These are phyloP conservation scores for Borovskyia barvae DNA, from an alignment of 208 protist genomes.

Conservation along the genomic window DNA sequence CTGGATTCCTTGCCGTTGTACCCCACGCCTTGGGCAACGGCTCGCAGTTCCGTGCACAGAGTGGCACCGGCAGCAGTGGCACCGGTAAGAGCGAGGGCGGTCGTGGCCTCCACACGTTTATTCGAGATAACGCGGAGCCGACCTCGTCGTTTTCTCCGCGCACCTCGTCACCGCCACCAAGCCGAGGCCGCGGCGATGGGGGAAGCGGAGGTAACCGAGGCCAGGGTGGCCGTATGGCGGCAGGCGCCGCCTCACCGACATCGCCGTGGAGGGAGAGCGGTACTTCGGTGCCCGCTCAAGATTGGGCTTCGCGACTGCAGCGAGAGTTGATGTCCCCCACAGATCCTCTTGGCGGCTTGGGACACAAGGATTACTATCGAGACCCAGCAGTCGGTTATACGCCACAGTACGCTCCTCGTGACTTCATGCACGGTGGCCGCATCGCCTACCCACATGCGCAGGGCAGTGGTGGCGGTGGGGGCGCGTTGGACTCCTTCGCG, in stretches of 20 bases:
- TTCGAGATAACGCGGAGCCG: conserved; percentile 21
- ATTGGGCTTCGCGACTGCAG: conserved; percentile 75
- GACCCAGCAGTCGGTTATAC: conserved; percentile 70
- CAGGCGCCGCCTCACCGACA: background rate
- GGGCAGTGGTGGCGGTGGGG: conserved; percentile 14
- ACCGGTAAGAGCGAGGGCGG: background rate
- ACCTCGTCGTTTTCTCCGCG: conserved; percentile 10
- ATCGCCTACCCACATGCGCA: conserved; percentile 65
- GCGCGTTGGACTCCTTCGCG: conserved; percentile 22
- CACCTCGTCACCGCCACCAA: background rate
- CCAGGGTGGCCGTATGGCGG: no score
- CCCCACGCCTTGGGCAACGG: no score
- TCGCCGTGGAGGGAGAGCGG: no score
- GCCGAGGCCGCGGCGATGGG: background rate
- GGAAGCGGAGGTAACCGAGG: background rate
- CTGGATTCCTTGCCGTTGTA: background rate
- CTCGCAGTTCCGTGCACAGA: conserved; percentile 6
- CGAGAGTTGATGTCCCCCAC: conserved; percentile 66
- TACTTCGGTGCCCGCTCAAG: no score
- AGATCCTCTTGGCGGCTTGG: conserved; percentile 76
- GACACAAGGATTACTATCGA: conserved; percentile 88
- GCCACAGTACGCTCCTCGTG: conserved; percentile 84
- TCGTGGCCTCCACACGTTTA: conserved; percentile 44
- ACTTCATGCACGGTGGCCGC: conserved; percentile 65
- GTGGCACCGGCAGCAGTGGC: conserved; percentile 11